A percentile compares a stretch with the other conserved stretches of the same genome.
Conservation (phyloP, 345 rosid genomes). For the Diplotaxis tenuifolia region DNA sequence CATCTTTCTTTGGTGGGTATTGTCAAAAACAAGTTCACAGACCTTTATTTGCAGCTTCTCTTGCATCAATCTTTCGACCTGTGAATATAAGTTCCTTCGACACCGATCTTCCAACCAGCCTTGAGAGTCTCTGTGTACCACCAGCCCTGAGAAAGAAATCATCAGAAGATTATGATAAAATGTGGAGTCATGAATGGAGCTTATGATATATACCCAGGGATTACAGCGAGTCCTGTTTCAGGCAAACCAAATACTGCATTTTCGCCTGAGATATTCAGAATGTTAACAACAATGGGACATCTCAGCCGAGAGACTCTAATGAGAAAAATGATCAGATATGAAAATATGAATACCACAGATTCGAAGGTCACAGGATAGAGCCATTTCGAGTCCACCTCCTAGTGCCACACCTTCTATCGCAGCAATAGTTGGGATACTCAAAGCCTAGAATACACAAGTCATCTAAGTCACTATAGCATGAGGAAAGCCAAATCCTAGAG, state of each 20-base stretch:
- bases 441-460: constrained; percentile 47
- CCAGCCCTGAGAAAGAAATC: constrained; percentile 57
- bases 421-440: constrained; percentile 75
- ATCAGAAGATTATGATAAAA: constrained; percentile 8
- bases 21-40: neutral
- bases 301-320: neutral
- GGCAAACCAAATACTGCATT: constrained; percentile 82
- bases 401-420: constrained; percentile 88
- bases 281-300: neutral
- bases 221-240: constrained; percentile 96
- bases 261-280: constrained; percentile 52
- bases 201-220: constrained; percentile 64
- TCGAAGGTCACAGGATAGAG: constrained; percentile 88
- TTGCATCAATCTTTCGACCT: constrained; percentile 68
- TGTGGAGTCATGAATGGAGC: neutral
- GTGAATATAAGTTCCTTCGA: constrained; percentile 89
- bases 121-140: constrained; percentile 88
- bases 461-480: constrained; percentile 9
- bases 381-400: constrained; percentile 99
- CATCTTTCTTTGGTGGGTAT: neutral
- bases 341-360: constrained; percentile 64
- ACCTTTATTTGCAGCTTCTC: constrained; percentile 71
- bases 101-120: constrained; percentile 74
- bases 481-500: neutral
- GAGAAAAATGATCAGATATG: constrained; percentile 1